A percentile compares a stretch with the other conserved stretches of the same genome.
phyloP scores from a whole-genome alignment of 2,329 filamentous ascomycete species.

The Aspergillus brasiliensis region DNA sequence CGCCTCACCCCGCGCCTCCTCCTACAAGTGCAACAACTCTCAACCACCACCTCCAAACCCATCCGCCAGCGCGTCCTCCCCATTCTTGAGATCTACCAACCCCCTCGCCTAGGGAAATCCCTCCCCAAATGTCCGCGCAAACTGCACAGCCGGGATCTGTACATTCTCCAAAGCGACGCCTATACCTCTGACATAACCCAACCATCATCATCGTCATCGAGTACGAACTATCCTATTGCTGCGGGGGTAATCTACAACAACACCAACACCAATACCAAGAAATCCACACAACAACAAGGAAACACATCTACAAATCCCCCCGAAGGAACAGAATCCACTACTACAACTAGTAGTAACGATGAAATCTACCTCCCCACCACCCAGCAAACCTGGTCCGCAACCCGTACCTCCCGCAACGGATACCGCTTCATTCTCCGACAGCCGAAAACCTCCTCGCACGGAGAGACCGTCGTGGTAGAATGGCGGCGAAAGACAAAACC shows the following conservation, averaged over 20 bases:
- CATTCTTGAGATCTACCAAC: slow-evolving; percentile 35
- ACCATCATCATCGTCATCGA: no score
- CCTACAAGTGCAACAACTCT: slow-evolving; percentile 38
- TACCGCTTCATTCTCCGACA: not conserved
- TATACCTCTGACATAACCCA: slow-evolving; percentile 18
- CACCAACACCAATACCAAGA: not conserved
- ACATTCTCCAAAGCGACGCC: slow-evolving; percentile 31
- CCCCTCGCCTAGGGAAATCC: slow-evolving; percentile 27
- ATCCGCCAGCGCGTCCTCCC: slow-evolving; percentile 27
- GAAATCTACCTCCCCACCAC: not conserved
- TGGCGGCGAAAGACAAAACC: not conserved
- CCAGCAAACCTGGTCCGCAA: not conserved
- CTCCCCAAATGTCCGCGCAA: slow-evolving; percentile 25
- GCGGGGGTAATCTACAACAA: slow-evolving; percentile 7
- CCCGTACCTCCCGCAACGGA: not conserved
- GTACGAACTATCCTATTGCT: not conserved
- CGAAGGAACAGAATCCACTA: not conserved
- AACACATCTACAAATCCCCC: no score
- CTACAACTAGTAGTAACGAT: not conserved
- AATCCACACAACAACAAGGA: no score
- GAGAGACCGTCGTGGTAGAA: not conserved
- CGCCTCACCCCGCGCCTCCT: slow-evolving; percentile 32
- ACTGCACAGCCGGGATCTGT: slow-evolving; percentile 29
- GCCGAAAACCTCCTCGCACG: not conserved
- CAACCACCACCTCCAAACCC: slow-evolving; percentile 11